Evolutionary conservation across 345 rosid species (phyloP), one percentile per base, ranked within the genome.

Genomic region (Eucalyptus erythrocorys): DNA sequence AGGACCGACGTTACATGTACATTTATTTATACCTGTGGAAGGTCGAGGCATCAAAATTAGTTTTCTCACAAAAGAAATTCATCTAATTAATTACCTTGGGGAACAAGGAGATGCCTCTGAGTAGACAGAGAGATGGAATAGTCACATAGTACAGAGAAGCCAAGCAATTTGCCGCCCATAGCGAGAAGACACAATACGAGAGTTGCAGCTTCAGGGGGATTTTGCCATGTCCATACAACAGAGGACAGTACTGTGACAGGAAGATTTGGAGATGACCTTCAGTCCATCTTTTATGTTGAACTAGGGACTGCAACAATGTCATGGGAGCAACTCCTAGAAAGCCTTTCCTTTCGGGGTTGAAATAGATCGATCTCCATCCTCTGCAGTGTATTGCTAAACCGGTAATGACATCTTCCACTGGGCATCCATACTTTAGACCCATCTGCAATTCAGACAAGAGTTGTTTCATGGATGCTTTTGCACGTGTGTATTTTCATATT

Each of bases 271-370:
- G 85, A 82, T 87, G 86, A 34, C 95, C 94, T 85, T 92, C 94
- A 13, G 93, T 55, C 95, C 94, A 93, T 89, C 94, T 92, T 85
- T 92, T 92, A n/a, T 93, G 93, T 51, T 93, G 95, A 27, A 91
- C 87, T 15, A 93, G 88, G 49, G 88, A 45, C 89, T 91, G 91
- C 32, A 61, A 47, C 71, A 92, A 88, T 8, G 94, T 86, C 5
- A 87, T 91, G 30, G 94, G 93, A 64, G 91, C 92, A 57, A 92
- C n/a, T 50, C 94, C 95, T 48, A 88, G n/a, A 88, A 93, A 94
- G 37, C 90, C 91, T 51, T 91, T 87, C 87, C 91, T 88, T 87
- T 90, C n/a, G 27, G 94, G 93, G 87, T 88, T 88, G 21, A 45
- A 89, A 85, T 87, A 87, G 21, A 87, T 86, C 5, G 95, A 93